Evolutionary conservation across 2,329 filamentous ascomycete species (phyloP).

Genomic region (Elsinoe australis): DNA sequence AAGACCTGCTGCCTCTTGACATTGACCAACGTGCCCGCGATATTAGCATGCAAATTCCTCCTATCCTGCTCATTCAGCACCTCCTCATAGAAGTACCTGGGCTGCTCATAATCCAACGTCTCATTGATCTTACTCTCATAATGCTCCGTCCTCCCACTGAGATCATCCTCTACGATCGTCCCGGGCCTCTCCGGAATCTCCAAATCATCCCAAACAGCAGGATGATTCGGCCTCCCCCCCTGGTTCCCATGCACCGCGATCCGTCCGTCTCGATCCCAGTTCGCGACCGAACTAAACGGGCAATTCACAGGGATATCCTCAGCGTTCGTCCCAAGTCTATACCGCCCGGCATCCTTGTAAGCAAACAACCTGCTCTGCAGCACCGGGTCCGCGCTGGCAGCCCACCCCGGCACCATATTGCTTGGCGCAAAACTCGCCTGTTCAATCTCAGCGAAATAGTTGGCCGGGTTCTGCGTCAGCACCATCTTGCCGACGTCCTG

Average conservation of each 20-base stretch:
- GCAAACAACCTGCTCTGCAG: constrained; percentile 56
- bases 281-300: constrained; percentile 20
- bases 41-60: constrained; percentile 27
- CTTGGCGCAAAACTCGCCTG: constrained; percentile 60
- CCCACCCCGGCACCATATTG: constrained; percentile 57
- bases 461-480: constrained; percentile 37
- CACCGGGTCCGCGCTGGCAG: constrained; percentile 53
- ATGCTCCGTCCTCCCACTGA: constrained; percentile 25
- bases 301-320: constrained; percentile 33
- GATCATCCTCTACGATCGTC: constrained; percentile 18
- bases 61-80: constrained; percentile 27
- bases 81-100: constrained; percentile 41
- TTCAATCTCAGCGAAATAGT: constrained; percentile 64
- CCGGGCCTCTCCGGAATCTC: constrained; percentile 14
- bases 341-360: constrained; percentile 50
- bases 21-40: constrained; percentile 17
- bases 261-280: constrained; percentile 36
- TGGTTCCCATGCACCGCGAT: constrained; percentile 38
- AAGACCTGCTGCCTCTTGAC: constrained; percentile 6
- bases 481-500: constrained; percentile 27
- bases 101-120: constrained; percentile 46
- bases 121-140: constrained; percentile 32
- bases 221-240: constrained; percentile 41
- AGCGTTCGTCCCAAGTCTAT: constrained; percentile 44
- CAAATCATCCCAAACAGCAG: constrained; percentile 28